Base-by-base conservation (phyloP, 345 rosid genomes). In the Linum usitatissimum region DNA sequence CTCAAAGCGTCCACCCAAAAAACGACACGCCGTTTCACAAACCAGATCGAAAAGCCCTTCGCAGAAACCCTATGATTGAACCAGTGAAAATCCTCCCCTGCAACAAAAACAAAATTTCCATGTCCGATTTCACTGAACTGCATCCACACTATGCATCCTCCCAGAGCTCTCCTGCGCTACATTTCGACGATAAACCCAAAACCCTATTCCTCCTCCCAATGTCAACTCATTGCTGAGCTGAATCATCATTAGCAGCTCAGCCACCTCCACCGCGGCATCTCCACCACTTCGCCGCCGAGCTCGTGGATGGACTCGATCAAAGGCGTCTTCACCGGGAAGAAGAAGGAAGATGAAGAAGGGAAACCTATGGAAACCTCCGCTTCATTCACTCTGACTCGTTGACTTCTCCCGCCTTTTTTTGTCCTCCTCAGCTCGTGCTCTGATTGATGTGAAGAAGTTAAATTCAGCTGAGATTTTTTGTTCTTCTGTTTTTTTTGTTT, bases 241-340 rank as follows among this genome's bases (percentile, higher is more conserved):
- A 20, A 53, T 17, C 56, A n/a, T 53, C 21, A 17, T 53, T 19
- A 7, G 59, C 15, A 18, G 10, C 23, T n/a, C 23, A 9, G 4
- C 4, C 57, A 9, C 30, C 59, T 28, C 30, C 68, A 60, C 61
- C 92, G 93, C 21, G 73, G 70, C 14, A 77, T 90, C 67, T 76
- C 74, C 70, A 71, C 87, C 65, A 80, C 92, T 18, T 18, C 84
- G 53, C 39, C 76, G 42, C 74, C 71, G 13, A 60, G 72, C 68
- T 82, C 91, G 49, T 93, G 96, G 99, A 77, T 90, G 94, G 86
- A 86, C 68, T 18, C 90, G 61, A 75, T 93, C 75, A 87, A 84
- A 76, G 96, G 91, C 1, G 85, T 83, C 60, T 86, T 93, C 70
- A 84, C 91, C 5, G 99, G 95, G 8, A 77, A 83, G 9, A 90